Evolutionary conservation across 352 stramenopile species (phyloP), one percentile per base, ranked within the genome.

Genomic region (Globisporangium canariense): DNA sequence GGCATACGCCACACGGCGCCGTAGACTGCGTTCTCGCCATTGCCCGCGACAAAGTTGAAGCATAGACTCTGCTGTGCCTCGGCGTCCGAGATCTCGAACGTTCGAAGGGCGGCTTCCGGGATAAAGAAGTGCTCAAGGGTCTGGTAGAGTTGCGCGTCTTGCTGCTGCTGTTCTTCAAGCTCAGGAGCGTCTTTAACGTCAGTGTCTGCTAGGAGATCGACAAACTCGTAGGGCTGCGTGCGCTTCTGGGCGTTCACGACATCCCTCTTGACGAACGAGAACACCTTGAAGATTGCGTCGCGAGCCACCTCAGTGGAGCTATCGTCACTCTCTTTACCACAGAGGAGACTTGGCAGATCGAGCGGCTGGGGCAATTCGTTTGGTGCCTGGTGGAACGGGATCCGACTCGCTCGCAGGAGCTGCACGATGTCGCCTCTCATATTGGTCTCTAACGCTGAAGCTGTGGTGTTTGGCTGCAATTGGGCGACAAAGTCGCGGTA

Each of bases 381-480:
- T 14, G 78, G 73, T 2, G 78, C 67, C 38, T 90, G 81, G n/a
- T 90, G 81, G 60, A 88, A 90, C 4, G 78, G 57, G 25, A 88
- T 82, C 2, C 67, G 69, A 59, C 62, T 81, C n/a, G 68, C 66
- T 28, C 81, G 76, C 14, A 88, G 56, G 40, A 89, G 43, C 14
- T 71, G 62, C 13, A 73, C 67, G 5, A 87, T 70, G 58, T 83
- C 77, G 2, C 69, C 63, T 11, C 18, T 43, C 3, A 14, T 28
- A 25, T 25, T 25, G 14, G 25, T 47, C n/a, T 61, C 13, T 11
- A 18, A 52, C n/a, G 32, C 11, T 32, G 14, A 58, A 18, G 47
- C 30, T 14, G 55, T 49, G 22, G 5, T 46, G 9, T 50, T 49
- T 13, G 52, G 32, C n/a, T 51, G 34, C 36, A 52, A 18, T 20